Evolutionary conservation across 2,329 filamentous ascomycete genomes (phyloP), one percentile per base, ranked within the genome.

Genomic region (Biscogniauxia mediterranea): DNA sequence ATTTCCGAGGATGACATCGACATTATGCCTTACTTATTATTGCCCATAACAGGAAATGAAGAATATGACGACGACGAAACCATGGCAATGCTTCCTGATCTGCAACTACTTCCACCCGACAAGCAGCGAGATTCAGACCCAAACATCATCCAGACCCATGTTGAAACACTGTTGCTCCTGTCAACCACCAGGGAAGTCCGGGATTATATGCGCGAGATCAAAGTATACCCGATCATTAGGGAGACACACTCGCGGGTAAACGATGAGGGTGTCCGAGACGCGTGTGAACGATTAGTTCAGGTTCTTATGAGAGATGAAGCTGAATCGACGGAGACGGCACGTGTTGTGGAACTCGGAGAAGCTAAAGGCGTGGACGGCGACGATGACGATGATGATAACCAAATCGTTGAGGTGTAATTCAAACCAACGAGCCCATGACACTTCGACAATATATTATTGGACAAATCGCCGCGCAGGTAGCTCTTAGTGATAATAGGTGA

Each of bases 31-130:
- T 98, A 98, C 75, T 81, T 98, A 17, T 79, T 99, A 9, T 82
- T 97, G 6, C 94, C 95, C 0, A 88, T 98, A 54, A 94, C 90
- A 70, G 94, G 94, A 0, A 88, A 85, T 38, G 95, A 98, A 74
- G 91, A 95, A 72, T 97, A 94, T 73, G 83, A 89, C 19, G 91
- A 93, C 42, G 92, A 97, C 55, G 95, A 99, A 67, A 90, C 85
- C 61, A 84, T 92, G 72, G 86, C 84, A 49, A 96, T 99, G 92
- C 82, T 96, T 11, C 88, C 93, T 0, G 95, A 98, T 74, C 81
- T 97, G 64, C 94, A 98, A 77, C 83, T 98, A 0, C 82, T 98
- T 11, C 90, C 93, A 0, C 90, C 93, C 0, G 93, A 97, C 72
- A 98, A 99, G 81, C 81, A 89, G 76, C 86, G 94, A 50, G 95